Evolutionary conservation across 768 basidiomycete species (phyloP).

Genomic region (Crepidotus variabilis): DNA sequence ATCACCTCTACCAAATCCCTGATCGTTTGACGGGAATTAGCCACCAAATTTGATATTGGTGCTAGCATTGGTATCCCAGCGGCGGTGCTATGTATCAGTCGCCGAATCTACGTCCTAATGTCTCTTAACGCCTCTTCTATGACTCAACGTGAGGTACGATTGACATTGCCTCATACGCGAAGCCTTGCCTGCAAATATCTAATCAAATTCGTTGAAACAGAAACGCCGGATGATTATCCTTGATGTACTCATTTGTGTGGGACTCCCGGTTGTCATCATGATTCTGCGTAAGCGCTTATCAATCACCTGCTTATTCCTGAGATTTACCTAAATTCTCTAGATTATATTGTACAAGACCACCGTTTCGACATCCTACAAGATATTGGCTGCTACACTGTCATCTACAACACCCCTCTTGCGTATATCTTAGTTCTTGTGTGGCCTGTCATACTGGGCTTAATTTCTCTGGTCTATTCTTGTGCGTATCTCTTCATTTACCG

Average conservation of each 20-base stretch:
- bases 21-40: constrained; percentile 17
- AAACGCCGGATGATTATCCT: constrained; percentile 28
- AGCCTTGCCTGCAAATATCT: neutral
- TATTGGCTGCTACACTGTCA: constrained; percentile 38
- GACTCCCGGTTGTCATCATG: constrained; percentile 9
- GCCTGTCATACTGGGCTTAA: too few relatives aligned
- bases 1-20: too few relatives aligned
- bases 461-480: too few relatives aligned
- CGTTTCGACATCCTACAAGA: constrained; percentile 47
- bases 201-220: constrained; percentile 19
- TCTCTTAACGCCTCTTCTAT: constrained; percentile 12
- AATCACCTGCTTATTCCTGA: neutral
- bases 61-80: constrained; percentile 36
- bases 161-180: too few relatives aligned
- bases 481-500: too few relatives aligned
- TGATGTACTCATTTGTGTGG: constrained; percentile 33
- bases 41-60: constrained; percentile 30
- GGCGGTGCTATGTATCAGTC: constrained; percentile 39
- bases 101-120: constrained; percentile 35
- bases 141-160: neutral
- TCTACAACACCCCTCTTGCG: constrained; percentile 11
- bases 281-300: constrained; percentile 20
- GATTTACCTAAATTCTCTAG: constrained; percentile 22
- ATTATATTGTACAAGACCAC: constrained; percentile 42
- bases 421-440: too few relatives aligned